These are phyloP conservation scores for Raffaelea arxii DNA, from an alignment of 2,329 filamentous ascomycete species.

Conservation along the genomic window DNA sequence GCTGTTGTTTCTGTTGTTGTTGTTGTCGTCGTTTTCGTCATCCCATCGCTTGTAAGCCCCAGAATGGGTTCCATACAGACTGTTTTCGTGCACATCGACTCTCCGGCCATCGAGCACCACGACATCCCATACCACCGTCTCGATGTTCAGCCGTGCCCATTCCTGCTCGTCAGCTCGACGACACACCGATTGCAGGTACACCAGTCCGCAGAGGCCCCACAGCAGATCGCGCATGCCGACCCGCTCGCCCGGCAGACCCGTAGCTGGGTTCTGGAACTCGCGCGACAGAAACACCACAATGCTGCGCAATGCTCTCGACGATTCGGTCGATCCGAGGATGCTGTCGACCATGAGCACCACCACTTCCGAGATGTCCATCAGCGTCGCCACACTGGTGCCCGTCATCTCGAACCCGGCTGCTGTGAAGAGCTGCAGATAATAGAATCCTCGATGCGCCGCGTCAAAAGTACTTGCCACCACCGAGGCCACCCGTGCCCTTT, in stretches of 20 bases:
- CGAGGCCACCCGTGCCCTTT: conserved; percentile 29
- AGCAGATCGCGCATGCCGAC: conserved; percentile 53
- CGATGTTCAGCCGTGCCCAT: conserved; percentile 32
- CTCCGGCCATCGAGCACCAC: conserved; percentile 50
- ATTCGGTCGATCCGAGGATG: conserved; percentile 59
- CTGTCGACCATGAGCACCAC: conserved; percentile 51
- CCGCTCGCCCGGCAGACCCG: conserved; percentile 46
- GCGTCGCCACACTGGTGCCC: conserved; percentile 10
- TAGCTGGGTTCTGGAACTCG: conserved; percentile 55
- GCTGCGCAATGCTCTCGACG: conserved; percentile 55
- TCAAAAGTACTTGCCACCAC: conserved; percentile 30
- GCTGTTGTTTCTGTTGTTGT: conserved; percentile 5
- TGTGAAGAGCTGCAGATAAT: conserved; percentile 12
- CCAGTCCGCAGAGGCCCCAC: conserved; percentile 49
- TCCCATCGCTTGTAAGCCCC: conserved; percentile 12
- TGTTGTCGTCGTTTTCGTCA: not conserved
- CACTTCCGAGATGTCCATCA: conserved; percentile 42
- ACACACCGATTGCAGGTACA: conserved; percentile 51
- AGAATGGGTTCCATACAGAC: conserved; percentile 20
- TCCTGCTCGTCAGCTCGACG: conserved; percentile 41
- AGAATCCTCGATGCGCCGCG: conserved; percentile 11
- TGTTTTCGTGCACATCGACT: conserved; percentile 39
- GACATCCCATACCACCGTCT: conserved; percentile 57
- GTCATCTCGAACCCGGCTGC: conserved; percentile 13
- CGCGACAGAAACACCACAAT: conserved; percentile 55